phyloP scores from a whole-genome alignment of 257 asterid species.

The Phtheirospermum japonicum region DNA sequence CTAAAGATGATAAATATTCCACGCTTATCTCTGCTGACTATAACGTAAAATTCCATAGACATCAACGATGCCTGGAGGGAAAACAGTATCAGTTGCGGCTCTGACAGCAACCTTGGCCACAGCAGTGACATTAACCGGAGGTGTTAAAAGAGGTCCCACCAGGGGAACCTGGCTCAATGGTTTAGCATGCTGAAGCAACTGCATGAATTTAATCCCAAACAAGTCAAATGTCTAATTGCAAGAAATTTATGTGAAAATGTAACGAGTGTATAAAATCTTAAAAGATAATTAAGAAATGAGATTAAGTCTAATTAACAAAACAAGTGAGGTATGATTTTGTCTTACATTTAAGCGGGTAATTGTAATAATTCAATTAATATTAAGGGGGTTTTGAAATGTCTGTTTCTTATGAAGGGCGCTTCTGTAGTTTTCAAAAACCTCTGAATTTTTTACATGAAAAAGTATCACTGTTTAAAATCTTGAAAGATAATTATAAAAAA shows the following conservation, averaged over 20 bases:
- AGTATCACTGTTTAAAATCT: no score
- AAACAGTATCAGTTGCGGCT: constrained; percentile 84
- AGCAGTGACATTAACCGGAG: constrained; percentile 75
- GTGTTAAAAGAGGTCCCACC: constrained; percentile 79
- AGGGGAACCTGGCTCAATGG: constrained; percentile 65
- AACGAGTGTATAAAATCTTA: background rate
- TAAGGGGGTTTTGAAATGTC: background rate
- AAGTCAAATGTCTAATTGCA: background rate
- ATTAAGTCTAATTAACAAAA: background rate
- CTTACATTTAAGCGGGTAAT: background rate
- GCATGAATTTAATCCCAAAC: constrained; percentile 28
- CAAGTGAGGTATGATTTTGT: background rate
- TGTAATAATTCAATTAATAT: background rate
- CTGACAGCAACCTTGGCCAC: constrained; percentile 89
- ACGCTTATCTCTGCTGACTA: constrained; percentile 53
- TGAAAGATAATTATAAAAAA: no score
- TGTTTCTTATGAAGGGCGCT: background rate
- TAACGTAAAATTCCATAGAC: constrained; percentile 66
- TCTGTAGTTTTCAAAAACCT: background rate
- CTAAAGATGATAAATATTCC: background rate
- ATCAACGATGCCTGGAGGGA: constrained; percentile 88
- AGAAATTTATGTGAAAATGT: background rate
- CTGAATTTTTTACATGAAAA: background rate
- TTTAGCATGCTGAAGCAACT: constrained; percentile 77
- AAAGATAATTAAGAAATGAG: background rate